Evolutionary conservation across 1,284 basidiomycete genomes (phyloP), one percentile per base, ranked within the genome.

Genomic region (Malassezia sp.): DNA sequence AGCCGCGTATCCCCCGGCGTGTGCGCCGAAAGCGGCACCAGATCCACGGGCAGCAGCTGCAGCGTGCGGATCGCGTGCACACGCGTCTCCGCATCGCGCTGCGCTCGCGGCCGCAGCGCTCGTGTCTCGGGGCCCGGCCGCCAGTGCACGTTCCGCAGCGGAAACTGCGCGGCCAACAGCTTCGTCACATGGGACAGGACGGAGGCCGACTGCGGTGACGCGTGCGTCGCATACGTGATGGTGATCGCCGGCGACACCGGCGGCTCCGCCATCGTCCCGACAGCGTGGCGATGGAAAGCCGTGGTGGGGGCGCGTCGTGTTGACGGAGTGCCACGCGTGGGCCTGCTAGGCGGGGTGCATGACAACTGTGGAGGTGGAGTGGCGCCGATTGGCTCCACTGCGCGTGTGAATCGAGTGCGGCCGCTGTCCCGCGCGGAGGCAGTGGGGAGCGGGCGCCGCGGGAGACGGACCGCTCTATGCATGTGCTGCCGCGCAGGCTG

Each of bases 81-180:
- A 10, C 28, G 14, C 17, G 24, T 8, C 11, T 31, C 10, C 5
- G 24, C 24, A 2, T 9, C 24, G 10, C 36, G 17, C n/a, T n/a
- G 21, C 7, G 27, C 21, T 18, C 15, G 10, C 6, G 49, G 32
- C 9, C 31, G 35, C 28, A 44, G 29, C 17, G 39, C 30, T 11
- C 33, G 33, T 14, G 36, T 27, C 8, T 23, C 22, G 1, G 26
- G 18, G 14, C 37, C 43, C 8, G 64, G 63, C 26, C 56, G 57
- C 66, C 65, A 67, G 40, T 66, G 65, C 14, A 69, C 38, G 40
- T 67, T 69, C 38, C 63, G 57, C 21, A 70, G 53, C 4, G 67
- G 67, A 8, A 70, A 47, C 38, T 68, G 67, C 37, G 57, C 44
- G 10, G 48, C 32, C 28, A 70, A 52, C 12, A 61, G 48, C 2